Base-by-base conservation (phyloP, 768 basidiomycete genomes). In the Psilocybe azurescens region DNA sequence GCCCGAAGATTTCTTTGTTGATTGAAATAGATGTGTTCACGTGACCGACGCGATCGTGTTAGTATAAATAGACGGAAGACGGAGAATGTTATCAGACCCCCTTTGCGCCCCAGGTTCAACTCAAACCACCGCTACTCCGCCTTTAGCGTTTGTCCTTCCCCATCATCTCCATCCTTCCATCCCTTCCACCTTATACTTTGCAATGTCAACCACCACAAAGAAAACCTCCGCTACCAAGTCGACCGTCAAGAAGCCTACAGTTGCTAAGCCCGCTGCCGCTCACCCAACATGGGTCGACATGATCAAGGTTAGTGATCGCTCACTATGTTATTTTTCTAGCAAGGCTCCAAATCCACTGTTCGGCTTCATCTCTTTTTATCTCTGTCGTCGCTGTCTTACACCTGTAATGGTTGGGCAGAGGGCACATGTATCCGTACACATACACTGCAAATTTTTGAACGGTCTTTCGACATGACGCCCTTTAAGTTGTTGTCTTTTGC, bases 281-380 rank as follows among this genome's bases (percentile, higher is more conserved):
- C 87, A 89, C 68, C 88, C 88, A 11, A 73, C 82, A 60, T 89
- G 88, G 87, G 74, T 83, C 51, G 87, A 92, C 58, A 93, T 93
- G 90, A 91, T 93, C 75, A 91, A 91, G 83, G 90, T 90, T 69
- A 72, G 81, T 65, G 54, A 49, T 52, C 50, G 63, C 53, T 71
- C 56, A 50, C 53, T 30, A 24, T 65, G 4, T 32, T 20, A 9
- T 24, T 33, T 39, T 60, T 53, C 10, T 49, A 33, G 30, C 24
- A 51, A 28, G 14, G 28, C 41, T 52, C 44, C 33, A 41, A 47
- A 18, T 2, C 20, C 28, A 11, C 47, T 49, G 3, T 14, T 6
- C 30, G 5, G 24, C 24, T 24, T 39, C 33, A 8, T 39, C 52
- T 13, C 49, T 60, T 56, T 55, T 13, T 58, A 47, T 64, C 62